Evolutionary conservation across 176 grass and related monocot species (phyloP).

Genomic region (Aegilops sharonensis): DNA sequence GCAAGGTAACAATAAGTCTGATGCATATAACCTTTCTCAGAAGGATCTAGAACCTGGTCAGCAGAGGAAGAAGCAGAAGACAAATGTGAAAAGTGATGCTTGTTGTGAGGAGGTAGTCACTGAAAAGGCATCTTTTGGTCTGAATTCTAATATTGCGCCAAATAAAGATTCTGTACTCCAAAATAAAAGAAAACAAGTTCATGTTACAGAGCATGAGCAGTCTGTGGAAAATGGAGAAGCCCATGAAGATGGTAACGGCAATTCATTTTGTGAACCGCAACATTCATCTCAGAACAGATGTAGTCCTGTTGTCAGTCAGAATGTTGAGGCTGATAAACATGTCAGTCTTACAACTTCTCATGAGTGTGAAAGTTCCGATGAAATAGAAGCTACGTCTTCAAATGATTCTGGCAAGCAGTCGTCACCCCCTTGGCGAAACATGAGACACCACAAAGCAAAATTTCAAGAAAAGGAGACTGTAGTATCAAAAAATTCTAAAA

Average conservation of each 20-base stretch:
- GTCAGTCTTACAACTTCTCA: slow-evolving; percentile 21
- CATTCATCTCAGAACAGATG: slow-evolving; percentile 29
- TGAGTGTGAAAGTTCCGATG: slow-evolving; percentile 16
- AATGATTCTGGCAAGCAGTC: slow-evolving; percentile 29
- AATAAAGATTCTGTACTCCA: slow-evolving; percentile 11
- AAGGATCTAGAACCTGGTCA: background rate
- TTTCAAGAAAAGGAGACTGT: slow-evolving; percentile 4
- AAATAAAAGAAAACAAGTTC: slow-evolving; percentile 26
- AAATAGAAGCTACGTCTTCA: slow-evolving; percentile 38
- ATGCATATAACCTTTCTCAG: slow-evolving; percentile 15
- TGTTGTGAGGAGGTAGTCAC: slow-evolving; percentile 9
- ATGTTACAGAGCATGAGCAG: slow-evolving; percentile 6
- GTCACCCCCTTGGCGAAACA: slow-evolving; percentile 35
- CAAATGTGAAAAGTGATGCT: slow-evolving; percentile 10
- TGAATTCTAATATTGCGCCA: background rate
- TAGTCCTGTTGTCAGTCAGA: slow-evolving; percentile 22
- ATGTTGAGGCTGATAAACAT: slow-evolving; percentile 18
- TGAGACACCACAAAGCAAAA: slow-evolving; percentile 19
- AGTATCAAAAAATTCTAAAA: slow-evolving; percentile 11
- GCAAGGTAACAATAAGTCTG: slow-evolving; percentile 10
- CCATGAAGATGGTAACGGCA: slow-evolving; percentile 1
- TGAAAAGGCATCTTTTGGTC: slow-evolving; percentile 10
- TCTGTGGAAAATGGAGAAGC: slow-evolving; percentile 22
- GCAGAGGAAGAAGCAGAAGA: slow-evolving; percentile 38
- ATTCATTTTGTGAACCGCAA: slow-evolving; percentile 25